phyloP scores from a whole-genome alignment of 768 basidiomycete genomes.

The Auricularia sp. region DNA sequence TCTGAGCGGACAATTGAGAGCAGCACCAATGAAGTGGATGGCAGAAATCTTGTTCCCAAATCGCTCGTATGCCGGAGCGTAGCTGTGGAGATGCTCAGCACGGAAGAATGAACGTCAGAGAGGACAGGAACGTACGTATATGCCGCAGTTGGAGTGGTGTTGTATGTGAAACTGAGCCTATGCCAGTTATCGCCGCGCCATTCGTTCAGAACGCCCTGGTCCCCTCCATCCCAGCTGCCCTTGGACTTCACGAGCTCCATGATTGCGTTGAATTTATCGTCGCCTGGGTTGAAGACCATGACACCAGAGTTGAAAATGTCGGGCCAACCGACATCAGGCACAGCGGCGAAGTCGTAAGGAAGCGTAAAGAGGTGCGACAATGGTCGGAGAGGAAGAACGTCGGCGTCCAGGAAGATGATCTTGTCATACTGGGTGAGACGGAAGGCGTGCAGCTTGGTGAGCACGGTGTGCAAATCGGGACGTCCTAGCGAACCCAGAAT shows the following conservation, averaged over 20 bases:
- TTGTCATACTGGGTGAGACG: conserved; percentile 81
- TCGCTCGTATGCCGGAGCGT: conserved; percentile 92
- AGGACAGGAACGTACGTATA: conserved; percentile 57
- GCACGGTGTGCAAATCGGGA: conserved; percentile 82
- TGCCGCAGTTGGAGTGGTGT: conserved; percentile 93
- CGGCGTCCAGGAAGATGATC: conserved; percentile 86
- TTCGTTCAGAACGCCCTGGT: conserved; percentile 95
- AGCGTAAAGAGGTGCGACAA: conserved; percentile 86
- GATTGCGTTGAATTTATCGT: conserved; percentile 73
- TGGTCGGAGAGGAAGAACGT: conserved; percentile 79
- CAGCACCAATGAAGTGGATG: conserved; percentile 74
- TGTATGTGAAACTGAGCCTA: conserved; percentile 92
- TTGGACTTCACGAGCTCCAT: conserved; percentile 58
- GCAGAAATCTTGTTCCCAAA: conserved; percentile 80
- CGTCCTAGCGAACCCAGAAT: conserved; percentile 50
- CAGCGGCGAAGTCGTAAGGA: conserved; percentile 79
- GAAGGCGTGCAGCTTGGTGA: conserved; percentile 95
- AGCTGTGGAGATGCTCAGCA: conserved; percentile 38
- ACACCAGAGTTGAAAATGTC: conserved; percentile 99
- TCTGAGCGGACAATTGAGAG: background rate
- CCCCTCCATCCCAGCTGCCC: conserved; percentile 96
- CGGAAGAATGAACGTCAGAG: conserved; percentile 14
- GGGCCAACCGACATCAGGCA: conserved; percentile 97
- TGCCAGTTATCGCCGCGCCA: conserved; percentile 86
- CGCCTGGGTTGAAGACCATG: conserved; percentile 72